Base-by-base conservation (phyloP, 2,329 filamentous ascomycete species). In the Cladophialophora psammophila region DNA sequence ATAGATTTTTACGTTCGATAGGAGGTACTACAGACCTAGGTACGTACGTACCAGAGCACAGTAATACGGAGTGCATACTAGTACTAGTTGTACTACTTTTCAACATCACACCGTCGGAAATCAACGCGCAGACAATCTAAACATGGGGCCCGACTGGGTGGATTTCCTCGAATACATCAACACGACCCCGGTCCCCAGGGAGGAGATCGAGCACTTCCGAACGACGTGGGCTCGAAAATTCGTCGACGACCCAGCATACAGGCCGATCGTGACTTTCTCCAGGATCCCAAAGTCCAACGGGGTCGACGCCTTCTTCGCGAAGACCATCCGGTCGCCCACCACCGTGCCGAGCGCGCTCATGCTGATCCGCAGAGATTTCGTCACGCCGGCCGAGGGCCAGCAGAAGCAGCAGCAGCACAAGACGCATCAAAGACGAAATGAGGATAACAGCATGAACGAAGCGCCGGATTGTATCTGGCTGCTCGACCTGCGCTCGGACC, bases 261-360 rank as follows among this genome's bases (percentile, higher is more conserved):
- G 13, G 35, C 53, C 56, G 7, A 31, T 60, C 38, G 40, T 60
- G 31, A 18, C 35, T 15, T 60, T 60, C 56, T 60, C 40, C 2
- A 32, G 56, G 13, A 48, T 60, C 15, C 36, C 35, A 31, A 60
- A 45, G 36, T 36, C 56, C 34, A 15, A 38, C 3, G 56, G 53
- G 15, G 53, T 35, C 32, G 53, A 56, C 31, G 34, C 53, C 18
- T 56, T 56, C 53, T 56, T 56, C 5, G 32, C 53, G 9, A 56
- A 56, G 35, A 35, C 53, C 32, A 35, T 56, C 35, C 1, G 35
- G 34, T 35, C 53, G 3, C 31, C 53, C 26, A 26, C 20, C 53
- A 56, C 53, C 32, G 15, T 56, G n/a, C 35, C 53, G 10, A 56
- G 31, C n/a, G 32, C 32, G 7, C 18, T 56, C 7, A 56, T 12